A percentile compares a stretch with the other conserved stretches of the same genome.
These are phyloP conservation scores for Fusarium sp. DNA, from an alignment of 2,329 filamentous ascomycete genomes.

Conservation along the genomic window DNA sequence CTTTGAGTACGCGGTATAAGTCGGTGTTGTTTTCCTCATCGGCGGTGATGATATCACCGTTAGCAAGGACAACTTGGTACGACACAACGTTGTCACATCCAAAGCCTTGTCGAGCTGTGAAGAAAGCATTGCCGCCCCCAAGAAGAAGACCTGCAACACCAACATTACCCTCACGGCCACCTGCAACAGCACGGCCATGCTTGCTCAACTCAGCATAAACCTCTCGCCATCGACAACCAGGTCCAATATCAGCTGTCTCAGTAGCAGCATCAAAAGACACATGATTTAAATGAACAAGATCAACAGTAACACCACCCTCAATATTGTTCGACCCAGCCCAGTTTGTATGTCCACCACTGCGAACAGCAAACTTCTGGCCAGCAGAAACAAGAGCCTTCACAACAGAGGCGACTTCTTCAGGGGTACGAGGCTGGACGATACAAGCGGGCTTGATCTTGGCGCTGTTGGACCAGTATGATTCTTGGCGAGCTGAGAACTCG, in stretches of 20 bases:
- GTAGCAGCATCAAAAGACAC: slow-evolving; percentile 35
- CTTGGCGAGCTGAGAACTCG: slow-evolving; percentile 20
- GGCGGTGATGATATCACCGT: slow-evolving; percentile 55
- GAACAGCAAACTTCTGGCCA: slow-evolving; percentile 13
- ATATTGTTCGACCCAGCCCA: slow-evolving; percentile 23
- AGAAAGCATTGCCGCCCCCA: slow-evolving; percentile 41
- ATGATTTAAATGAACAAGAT: slow-evolving; percentile 21
- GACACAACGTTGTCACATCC: slow-evolving; percentile 56
- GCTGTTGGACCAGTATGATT: slow-evolving; percentile 33
- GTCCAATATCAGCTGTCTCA: slow-evolving; percentile 52
- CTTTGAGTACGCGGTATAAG: slow-evolving; percentile 56
- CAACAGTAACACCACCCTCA: slow-evolving; percentile 7
- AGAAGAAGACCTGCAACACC: slow-evolving; percentile 44
- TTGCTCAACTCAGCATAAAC: slow-evolving; percentile 39
- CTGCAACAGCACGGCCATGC: slow-evolving; percentile 52
- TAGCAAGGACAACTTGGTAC: slow-evolving; percentile 59
- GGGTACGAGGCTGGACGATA: slow-evolving; percentile 18
- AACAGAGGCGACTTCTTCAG: slow-evolving; percentile 6
- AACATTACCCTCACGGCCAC: slow-evolving; percentile 52
- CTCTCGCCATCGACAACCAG: slow-evolving; percentile 54
- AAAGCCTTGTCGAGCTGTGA: slow-evolving; percentile 52
- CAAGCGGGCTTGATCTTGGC: slow-evolving; percentile 26
- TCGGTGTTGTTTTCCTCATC: slow-evolving; percentile 48
- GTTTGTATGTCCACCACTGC: slow-evolving; percentile 16
- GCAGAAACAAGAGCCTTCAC: slow-evolving; percentile 17